phyloP scores from a whole-genome alignment of 495 filamentous ascomycete genomes.

The Xylaria sp. region DNA sequence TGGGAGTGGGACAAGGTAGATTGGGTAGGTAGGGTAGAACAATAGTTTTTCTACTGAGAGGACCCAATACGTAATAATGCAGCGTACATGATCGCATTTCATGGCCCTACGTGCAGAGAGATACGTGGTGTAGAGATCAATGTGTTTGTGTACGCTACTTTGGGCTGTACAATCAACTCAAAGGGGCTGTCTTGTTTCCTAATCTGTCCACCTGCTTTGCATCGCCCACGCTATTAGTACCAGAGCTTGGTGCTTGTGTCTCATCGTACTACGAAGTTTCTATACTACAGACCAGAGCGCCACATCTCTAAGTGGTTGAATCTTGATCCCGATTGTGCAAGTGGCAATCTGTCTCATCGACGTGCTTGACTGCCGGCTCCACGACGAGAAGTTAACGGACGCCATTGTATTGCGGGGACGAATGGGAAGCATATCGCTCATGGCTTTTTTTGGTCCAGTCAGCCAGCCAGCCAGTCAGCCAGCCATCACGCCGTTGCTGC shows the following conservation, averaged over 20 bases:
- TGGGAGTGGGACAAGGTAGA: neutral
- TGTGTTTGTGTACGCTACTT: conserved; percentile 3
- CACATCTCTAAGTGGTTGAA: neutral
- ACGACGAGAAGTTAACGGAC: conserved; percentile 12
- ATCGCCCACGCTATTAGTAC: neutral
- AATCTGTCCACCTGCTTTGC: conserved; percentile 23
- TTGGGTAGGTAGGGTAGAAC: neutral
- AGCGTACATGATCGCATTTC: conserved; percentile 3
- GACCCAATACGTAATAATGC: neutral
- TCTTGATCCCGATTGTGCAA: conserved; percentile 10
- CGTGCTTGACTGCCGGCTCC: conserved; percentile 1
- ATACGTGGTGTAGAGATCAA: conserved; percentile 6
- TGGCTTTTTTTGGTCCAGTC: neutral
- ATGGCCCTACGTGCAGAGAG: neutral
- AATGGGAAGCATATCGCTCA: conserved; percentile 12
- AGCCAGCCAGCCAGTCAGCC: conserved; percentile 13
- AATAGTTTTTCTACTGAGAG: neutral
- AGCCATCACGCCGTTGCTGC: conserved; percentile 3
- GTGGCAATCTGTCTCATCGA: neutral
- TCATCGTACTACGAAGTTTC: neutral
- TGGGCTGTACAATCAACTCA: conserved; percentile 6
- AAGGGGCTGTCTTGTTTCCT: conserved; percentile 20
- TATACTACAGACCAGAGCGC: conserved; percentile 3
- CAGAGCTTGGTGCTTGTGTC: neutral
- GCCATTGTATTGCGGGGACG: conserved; percentile 23